Conservation (phyloP, 2,329 filamentous ascomycete species). For the Cyphellophora attinorum region DNA sequence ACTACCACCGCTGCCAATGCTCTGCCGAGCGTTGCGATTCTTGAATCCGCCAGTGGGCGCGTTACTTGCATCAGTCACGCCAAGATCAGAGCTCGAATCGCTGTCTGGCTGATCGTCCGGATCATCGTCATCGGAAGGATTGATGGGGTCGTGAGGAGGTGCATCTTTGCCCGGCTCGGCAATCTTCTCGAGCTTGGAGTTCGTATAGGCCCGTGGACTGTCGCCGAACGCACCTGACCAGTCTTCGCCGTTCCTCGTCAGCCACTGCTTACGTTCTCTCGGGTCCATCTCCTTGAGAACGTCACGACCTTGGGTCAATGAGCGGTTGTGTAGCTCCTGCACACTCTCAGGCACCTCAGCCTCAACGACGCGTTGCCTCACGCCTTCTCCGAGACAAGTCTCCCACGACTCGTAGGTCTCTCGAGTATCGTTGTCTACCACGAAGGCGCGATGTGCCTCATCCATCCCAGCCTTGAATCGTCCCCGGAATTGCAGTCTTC, state of each 20-base stretch:
- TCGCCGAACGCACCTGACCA: constrained; percentile 81
- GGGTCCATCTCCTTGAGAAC: constrained; percentile 61
- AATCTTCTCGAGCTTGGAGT: constrained; percentile 42
- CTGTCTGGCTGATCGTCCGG: constrained; percentile 19
- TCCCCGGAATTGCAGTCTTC: constrained; percentile 68
- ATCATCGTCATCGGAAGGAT: constrained; percentile 33
- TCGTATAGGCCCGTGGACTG: constrained; percentile 56
- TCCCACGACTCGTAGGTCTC: constrained; percentile 96
- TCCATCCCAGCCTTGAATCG: constrained; percentile 87
- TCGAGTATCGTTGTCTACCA: constrained; percentile 76
- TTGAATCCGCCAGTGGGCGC: constrained; percentile 17
- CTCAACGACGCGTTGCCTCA: constrained; percentile 60
- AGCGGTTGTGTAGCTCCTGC: constrained; percentile 70
- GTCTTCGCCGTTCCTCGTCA: constrained; percentile 69
- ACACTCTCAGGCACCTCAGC: constrained; percentile 64
- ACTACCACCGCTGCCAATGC: constrained; percentile 14
- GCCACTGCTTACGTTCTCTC: constrained; percentile 67
- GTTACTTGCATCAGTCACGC: constrained; percentile 46
- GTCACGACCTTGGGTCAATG: constrained; percentile 68
- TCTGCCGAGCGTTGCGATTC: constrained; percentile 13
- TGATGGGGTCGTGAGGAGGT: constrained; percentile 42
- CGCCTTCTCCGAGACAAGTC: constrained; percentile 78
- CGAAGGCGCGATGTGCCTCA: constrained; percentile 71
- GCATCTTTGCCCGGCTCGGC: constrained; percentile 46
- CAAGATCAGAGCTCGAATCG: constrained; percentile 40